A percentile compares a stretch with the other conserved stretches of the same genome.
Conservation (phyloP, 2,329 filamentous ascomycete genomes). For the Penicillium aurantiogriseum region DNA sequence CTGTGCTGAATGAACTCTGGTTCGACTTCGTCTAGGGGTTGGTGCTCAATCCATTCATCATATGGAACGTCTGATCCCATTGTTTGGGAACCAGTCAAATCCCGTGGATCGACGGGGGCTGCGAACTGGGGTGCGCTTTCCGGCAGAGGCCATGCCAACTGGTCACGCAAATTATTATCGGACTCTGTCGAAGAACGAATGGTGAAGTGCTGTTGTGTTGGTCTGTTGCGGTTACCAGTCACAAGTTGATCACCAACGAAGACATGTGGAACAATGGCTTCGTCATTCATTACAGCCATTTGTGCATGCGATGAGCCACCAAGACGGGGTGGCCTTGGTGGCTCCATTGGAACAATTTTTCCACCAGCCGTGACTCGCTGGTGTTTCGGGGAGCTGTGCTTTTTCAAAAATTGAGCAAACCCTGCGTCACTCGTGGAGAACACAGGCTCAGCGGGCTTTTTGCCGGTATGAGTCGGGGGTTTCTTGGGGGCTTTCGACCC, state of each 20-base stretch:
- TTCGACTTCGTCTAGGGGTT: background rate
- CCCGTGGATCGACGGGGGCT: background rate
- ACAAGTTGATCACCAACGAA: background rate
- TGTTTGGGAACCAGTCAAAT: background rate
- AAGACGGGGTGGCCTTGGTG: conserved; percentile 19
- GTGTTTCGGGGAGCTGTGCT: conserved; percentile 49
- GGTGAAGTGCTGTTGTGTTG: background rate
- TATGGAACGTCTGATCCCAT: background rate
- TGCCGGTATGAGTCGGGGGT: background rate
- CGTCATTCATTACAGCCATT: background rate
- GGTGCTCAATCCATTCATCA: background rate
- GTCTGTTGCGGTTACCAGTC: background rate
- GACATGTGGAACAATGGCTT: background rate
- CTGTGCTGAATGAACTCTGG: background rate
- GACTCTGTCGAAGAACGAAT: background rate
- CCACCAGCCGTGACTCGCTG: conserved; percentile 51
- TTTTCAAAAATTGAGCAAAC: conserved; percentile 48
- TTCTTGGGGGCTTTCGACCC: background rate
- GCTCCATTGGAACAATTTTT: conserved; percentile 49
- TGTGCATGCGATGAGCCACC: background rate
- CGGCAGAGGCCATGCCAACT: too few relatives aligned
- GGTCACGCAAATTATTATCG: background rate
- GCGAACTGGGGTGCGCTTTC: background rate
- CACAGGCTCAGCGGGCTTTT: background rate
- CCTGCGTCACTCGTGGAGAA: conserved; percentile 38